Evolutionary conservation across 768 basidiomycete genomes (phyloP), one percentile per base, ranked within the genome.

Genomic region (Panellus pusillus): DNA sequence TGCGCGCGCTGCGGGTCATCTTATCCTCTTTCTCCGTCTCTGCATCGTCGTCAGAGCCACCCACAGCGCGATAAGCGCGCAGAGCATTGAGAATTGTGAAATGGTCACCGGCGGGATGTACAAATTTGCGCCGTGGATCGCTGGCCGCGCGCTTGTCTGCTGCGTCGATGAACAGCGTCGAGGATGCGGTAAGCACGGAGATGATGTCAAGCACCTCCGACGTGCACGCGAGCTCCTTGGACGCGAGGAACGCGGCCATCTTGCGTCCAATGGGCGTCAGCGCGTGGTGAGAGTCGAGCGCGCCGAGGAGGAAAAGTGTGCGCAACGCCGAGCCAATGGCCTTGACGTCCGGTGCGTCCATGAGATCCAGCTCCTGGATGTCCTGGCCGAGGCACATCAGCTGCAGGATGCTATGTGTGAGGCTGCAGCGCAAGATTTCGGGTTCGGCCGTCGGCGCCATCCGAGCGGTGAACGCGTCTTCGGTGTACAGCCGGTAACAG

Each of bases 401-500:
- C 63, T 96, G 89, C 28, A 99, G 78, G 24, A 93, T 79, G 50
- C 89, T 90, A 17, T 89, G 85, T 5, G 89, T 83, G 28, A 98
- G 76, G 64, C 89, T 89, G 63, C 87, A 90, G 11, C 97, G 84
- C 58, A 87, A 81, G 42, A 99, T 97, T 70, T 98, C 97, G 1
- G 96, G 96, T 61, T 91, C 84, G 13, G 86, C 76, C 9, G 89
- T 79, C 12, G 77, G 61, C 5, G 75, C 71, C 79, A 98, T 81
- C 11, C n/a, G n/a, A n/a, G 71, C 69, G 41, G 80, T 74, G 70
- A 89, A 98, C 5, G 83, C 79, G 4, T 82, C 77, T 66, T 95
- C 89, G 0, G 96, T 93, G 71, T 96, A 99, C 12, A 99, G 74
- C 19, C 97, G 83, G 72, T 91, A 99, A 70, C 97, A 99, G 42